Base-by-base conservation (phyloP, 345 rosid species). In the Lenwebbia sp. region DNA sequence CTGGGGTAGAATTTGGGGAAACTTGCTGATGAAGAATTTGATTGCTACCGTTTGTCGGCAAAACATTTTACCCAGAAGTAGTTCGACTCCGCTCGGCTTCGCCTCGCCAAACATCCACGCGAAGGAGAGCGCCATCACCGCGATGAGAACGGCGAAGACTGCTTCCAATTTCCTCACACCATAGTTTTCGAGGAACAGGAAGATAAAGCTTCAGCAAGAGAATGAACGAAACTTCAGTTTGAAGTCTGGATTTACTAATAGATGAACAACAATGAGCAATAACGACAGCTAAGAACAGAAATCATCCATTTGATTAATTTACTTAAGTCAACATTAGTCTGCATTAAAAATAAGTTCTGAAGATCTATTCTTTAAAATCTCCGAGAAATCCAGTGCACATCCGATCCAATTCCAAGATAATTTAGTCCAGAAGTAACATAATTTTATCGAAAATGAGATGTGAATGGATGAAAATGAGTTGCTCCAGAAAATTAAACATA, bases 91-190 rank as follows among this genome's bases (percentile, higher is more conserved):
- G 52, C 83, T 84, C 14, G 93, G 93, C 84, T 91, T 90, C 54
- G 92, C 53, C 13, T 90, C 90, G 28, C 86, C 90, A 84, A 91
- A 91, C 93, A 91, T 90, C 93, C 92, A 90, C 10, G 92, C 93
- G 70, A 91, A 91, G 3, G 92, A 86, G 30, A 88, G 41, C 9
- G 91, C 93, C 93, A 91, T 91, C 7, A 84, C 82, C 5, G 88
- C 93, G 52, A 91, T 90, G 4, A 91, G 88, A 75, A 90, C 11
- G 19, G 91, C 92, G 57, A 91, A 91, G 76, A 91, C 86, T 13
- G 91, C 91, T 76, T 91, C 93, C 90, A 91, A 26, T 88, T 90
- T 91, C 87, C 93, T 91, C 51, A 91, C 92, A 13, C 93, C 93
- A 49, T 88, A 91, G 86, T 87, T 91, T 89, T 91, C 93, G 15